These are phyloP conservation scores for Boletus sp. DNA, from an alignment of 1,284 basidiomycete species.

Conservation along the genomic window DNA sequence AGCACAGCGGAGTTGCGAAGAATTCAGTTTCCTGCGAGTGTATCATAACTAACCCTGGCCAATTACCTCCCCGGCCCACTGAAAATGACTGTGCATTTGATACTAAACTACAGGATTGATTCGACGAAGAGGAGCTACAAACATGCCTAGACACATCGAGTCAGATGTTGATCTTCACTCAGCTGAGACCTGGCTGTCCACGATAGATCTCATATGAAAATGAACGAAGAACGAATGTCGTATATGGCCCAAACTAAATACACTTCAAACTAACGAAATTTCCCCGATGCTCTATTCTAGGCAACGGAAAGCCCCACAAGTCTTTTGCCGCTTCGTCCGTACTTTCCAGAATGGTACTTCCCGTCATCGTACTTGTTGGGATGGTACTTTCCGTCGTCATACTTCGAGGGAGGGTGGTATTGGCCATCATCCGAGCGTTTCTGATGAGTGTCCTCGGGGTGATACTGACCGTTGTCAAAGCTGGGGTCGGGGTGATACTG, in stretches of 20 bases:
- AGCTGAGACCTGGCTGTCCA: neutral
- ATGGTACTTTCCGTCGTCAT: slow-evolving; percentile 7
- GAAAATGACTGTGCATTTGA: no score
- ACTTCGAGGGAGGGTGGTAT: neutral
- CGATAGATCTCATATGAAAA: neutral
- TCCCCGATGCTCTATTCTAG: neutral
- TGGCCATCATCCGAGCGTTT: neutral
- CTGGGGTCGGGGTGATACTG: neutral
- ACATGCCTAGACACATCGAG: neutral
- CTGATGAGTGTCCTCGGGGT: neutral
- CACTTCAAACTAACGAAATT: neutral
- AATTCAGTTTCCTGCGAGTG: no score
- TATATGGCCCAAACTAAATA: slow-evolving; percentile 8
- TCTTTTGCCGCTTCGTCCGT: neutral
- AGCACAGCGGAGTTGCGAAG: no score
- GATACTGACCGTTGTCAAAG: slow-evolving; percentile 4
- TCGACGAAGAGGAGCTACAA: neutral
- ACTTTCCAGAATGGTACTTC: slow-evolving; percentile 5
- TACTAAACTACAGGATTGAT: no score
- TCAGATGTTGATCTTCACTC: neutral
- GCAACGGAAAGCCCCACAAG: neutral
- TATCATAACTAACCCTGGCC: no score
- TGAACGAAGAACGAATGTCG: slow-evolving; percentile 14
- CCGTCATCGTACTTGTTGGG: slow-evolving; percentile 4
- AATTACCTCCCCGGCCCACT: no score